Base-by-base conservation (phyloP, 306 rosid species). In the Cajanus cajan region DNA sequence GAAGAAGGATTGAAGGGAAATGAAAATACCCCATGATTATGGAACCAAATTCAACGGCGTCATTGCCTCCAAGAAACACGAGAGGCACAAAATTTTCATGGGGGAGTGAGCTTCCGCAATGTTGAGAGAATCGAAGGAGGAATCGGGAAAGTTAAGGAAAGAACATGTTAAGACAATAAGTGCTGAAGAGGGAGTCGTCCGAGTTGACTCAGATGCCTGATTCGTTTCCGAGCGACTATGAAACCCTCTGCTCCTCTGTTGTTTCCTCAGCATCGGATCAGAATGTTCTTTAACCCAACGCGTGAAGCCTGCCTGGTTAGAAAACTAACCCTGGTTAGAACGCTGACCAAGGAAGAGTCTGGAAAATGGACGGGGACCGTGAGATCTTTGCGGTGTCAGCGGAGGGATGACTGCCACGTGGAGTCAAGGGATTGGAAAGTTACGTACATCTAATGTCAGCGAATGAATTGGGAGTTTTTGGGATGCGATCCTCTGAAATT, bases 281-380 rank as follows among this genome's bases (percentile, higher is more conserved):
- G 80, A 70, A 74, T 50, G 79, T 68, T 84, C 67, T 91, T 90
- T 86, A 92, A 91, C 98, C 73, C 82, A 13, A 73, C 50, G 74
- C 39, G 68, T 15, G 41, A 41, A 19, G 52, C 31, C 31, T 28
- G 33, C 37, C 19, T 28, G 86, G 97, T 92, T 89, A 84, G 34
- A 28, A 7, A 71, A 79, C 71, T 79, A 79, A 82, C 88, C 86
- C 7, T 72, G 83, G 90, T 87, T 69, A 75, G 7, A 41, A 74
- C 4, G 31, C 45, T 78, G 80, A 88, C 89, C 86, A 21, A 67
- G 73, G 97, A 95, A 95, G 88, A 62, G 82, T 90, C 97, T 86
- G 85, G 96, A 95, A 91, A 19, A 11, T 54, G 0, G n/a, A 74
- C 71, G 7, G 2, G 16, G 25, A 47, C 91, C 97, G 90, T 84